Base-by-base conservation (phyloP, 805 yeast species). In the Kazachstania bromeliacearum region DNA sequence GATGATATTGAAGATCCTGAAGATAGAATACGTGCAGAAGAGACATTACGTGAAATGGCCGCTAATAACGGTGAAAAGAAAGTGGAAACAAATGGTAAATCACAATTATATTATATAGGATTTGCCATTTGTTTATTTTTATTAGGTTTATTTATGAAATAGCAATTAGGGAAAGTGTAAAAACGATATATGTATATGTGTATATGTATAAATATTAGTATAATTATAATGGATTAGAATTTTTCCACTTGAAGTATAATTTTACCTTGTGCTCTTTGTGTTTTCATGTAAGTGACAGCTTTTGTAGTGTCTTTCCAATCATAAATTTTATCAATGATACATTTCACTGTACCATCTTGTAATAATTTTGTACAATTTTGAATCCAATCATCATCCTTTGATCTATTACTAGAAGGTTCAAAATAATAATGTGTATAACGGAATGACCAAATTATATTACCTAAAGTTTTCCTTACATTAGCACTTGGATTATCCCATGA, bases 241-340 rank as follows among this genome's bases (percentile, higher is more conserved):
- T 53, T 51, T 38, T 67, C 71, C 13, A 63, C 62, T 28, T 66
- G 53, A 28, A 67, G 38, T 13, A 85, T 70, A 33, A 85, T 63
- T 55, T 84, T 85, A 25, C 95, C 95, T 39, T 68, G 71, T 5
- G 78, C 75, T 40, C 65, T 67, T 35, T 76, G 73, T 7, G 64
- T 52, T 14, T 57, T 58, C 38, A 82, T 58, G 46, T 64, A 66
- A 3, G 69, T 69, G 34, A 71, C 59, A 1, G 92, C 94, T 12
- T 66, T 60, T 28, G 63, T 46, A 39, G 62, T 69, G 4, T 79
- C 66, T 13, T 66, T 69, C 67, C 83, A 74, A 18, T 70, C 63
- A 43, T 63, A 72, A 22, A 67, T 68, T 9, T 73, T 63, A 50
- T 82, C 92, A 27, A 85, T 61, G 21, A 67, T 56, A 16, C 73